Conservation (phyloP, 441 rosid genomes). For the Bocquillonia castaneifolia region DNA sequence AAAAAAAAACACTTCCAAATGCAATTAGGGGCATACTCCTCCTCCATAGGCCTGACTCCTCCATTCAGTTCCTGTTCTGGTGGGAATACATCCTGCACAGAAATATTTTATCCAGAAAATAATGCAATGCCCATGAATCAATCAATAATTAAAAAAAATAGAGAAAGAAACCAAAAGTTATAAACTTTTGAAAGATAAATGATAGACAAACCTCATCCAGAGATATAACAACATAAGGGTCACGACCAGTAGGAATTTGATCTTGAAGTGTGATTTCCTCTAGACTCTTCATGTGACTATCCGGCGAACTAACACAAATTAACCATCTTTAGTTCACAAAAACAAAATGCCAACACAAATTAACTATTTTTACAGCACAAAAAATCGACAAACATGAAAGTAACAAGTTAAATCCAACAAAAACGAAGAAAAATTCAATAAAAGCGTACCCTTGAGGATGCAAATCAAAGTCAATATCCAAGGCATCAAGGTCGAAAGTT, state of each 20-base stretch:
- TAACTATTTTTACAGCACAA: neutral
- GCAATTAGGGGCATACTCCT: constrained; percentile 41
- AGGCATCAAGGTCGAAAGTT: constrained; percentile 57
- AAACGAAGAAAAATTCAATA: neutral
- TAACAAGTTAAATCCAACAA: neutral
- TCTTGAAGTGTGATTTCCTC: constrained; percentile 80
- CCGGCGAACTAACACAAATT: constrained; percentile 37
- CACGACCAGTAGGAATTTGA: constrained; percentile 54
- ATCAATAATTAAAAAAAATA: neutral
- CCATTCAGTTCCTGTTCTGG: constrained; percentile 28
- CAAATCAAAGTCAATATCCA: constrained; percentile 42
- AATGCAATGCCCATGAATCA: neutral
- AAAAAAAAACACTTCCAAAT: constrained; percentile 8
- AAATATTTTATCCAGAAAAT: constrained; percentile 4
- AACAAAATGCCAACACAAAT: too few species aligned
- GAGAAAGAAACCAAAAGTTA: too few species aligned
- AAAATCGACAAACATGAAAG: neutral
- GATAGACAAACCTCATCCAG: constrained; percentile 66
- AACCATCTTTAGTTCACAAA: too few species aligned
- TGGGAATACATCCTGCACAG: constrained; percentile 41
- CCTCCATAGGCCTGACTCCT: constrained; percentile 32
- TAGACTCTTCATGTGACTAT: constrained; percentile 41
- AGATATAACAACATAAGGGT: constrained; percentile 57
- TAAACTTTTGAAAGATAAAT: neutral
- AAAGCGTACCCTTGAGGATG: constrained; percentile 32